Conservation (phyloP, 2,329 filamentous ascomycete genomes). For the Blastomyces parvus region DNA sequence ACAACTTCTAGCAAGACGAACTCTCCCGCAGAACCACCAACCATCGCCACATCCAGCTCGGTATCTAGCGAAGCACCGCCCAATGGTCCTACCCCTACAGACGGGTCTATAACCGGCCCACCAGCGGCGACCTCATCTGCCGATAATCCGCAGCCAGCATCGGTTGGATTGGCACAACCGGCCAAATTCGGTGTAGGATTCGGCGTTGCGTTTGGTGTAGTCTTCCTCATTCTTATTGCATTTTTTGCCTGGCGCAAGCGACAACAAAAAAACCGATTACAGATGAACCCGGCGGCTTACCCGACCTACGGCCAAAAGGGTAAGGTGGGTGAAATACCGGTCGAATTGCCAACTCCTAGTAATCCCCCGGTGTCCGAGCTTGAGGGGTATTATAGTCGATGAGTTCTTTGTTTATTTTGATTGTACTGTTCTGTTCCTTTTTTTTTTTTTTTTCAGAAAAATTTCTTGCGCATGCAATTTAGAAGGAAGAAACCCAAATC, state of each 20-base stretch:
- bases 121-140: neutral
- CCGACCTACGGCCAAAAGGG: neutral
- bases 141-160: neutral
- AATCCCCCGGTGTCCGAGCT: neutral
- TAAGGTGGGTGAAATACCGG: neutral
- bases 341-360: neutral
- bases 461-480: too few species aligned
- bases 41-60: neutral
- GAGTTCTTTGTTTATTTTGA: neutral
- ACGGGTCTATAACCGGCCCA: neutral
- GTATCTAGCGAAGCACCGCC: neutral
- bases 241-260: slow-evolving; percentile 1
- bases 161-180: neutral
- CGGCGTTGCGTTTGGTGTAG: neutral
- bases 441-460: too few species aligned
- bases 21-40: neutral
- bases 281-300: neutral
- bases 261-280: neutral
- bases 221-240: neutral
- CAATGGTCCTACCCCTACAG: neutral
- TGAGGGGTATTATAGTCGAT: neutral
- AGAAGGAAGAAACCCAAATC: neutral
- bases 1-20: neutral
- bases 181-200: slow-evolving; percentile 1
- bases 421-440: neutral